Conservation (phyloP, 352 stramenopile species). For the Pythium volutum region DNA sequence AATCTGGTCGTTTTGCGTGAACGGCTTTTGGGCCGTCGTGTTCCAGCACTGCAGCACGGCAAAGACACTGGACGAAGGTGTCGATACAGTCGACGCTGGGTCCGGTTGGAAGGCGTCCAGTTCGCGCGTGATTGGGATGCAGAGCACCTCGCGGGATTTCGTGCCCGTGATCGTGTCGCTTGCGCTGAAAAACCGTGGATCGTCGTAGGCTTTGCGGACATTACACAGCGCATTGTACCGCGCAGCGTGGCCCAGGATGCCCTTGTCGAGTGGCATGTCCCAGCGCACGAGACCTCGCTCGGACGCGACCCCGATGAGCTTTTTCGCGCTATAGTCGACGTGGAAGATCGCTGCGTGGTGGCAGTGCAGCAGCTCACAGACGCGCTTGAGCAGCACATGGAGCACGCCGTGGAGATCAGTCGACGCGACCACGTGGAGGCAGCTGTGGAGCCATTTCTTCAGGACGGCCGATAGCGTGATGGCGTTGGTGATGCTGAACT, state of each 20-base stretch:
- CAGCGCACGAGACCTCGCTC: conserved; percentile 45
- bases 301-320: conserved; percentile 34
- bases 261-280: conserved; percentile 71
- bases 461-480: conserved; percentile 60
- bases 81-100: background rate
- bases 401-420: conserved; percentile 25
- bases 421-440: conserved; percentile 55
- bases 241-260: conserved; percentile 53
- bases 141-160: conserved; percentile 58
- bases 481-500: conserved; percentile 83
- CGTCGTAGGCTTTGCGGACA: conserved; percentile 61
- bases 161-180: conserved; percentile 67
- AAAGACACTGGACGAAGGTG: conserved; percentile 37
- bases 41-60: conserved; percentile 72
- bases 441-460: conserved; percentile 78
- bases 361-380: conserved; percentile 64
- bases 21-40: conserved; percentile 64
- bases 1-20: conserved; percentile 75
- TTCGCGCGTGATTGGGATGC: conserved; percentile 61
- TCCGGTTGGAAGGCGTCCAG: conserved; percentile 31
- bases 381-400: conserved; percentile 33
- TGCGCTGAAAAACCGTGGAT: conserved; percentile 71
- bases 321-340: conserved; percentile 41
- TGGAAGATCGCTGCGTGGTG: conserved; percentile 67
- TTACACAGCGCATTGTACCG: conserved; percentile 59